Percentiles rank a stretch among this genome's conserved stretches.
These are phyloP conservation scores for Hyaloscypha hepaticicola DNA, from an alignment of 495 filamentous ascomycete genomes.

Conservation along the genomic window DNA sequence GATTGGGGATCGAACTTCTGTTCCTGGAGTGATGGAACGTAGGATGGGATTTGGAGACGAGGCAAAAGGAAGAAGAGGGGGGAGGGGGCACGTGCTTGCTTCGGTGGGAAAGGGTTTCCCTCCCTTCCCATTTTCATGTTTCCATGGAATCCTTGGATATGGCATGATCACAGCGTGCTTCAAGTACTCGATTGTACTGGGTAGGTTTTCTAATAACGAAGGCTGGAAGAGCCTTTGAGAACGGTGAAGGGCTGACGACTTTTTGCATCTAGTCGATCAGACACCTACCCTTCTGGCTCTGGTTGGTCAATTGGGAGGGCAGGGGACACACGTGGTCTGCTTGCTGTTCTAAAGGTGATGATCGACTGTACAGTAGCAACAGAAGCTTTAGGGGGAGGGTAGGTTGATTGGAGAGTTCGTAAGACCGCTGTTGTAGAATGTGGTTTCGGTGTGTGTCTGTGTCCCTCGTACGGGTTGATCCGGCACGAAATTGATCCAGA, in stretches of 20 bases:
- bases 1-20: neutral
- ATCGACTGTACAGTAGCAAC: neutral
- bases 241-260: neutral
- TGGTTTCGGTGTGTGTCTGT: neutral
- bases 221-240: neutral
- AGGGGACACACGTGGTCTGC: neutral
- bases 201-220: neutral
- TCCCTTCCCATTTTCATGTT: neutral
- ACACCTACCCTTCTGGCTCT: neutral
- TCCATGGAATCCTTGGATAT: neutral
- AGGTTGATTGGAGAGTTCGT: neutral
- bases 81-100: neutral
- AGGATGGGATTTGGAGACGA: constrained; percentile 3
- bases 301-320: neutral
- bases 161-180: neutral
- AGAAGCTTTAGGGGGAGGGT: neutral
- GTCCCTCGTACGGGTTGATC: neutral
- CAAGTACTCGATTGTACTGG: neutral
- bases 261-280: neutral
- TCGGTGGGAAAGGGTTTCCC: neutral
- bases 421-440: neutral
- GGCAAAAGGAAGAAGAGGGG: neutral
- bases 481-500: neutral
- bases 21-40: neutral
- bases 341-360: neutral